Percentiles rank a stretch among this genome's conserved stretches.
Evolutionary conservation across 2,329 filamentous ascomycete genomes (phyloP).

Genomic region (Westerdykella ornata): DNA sequence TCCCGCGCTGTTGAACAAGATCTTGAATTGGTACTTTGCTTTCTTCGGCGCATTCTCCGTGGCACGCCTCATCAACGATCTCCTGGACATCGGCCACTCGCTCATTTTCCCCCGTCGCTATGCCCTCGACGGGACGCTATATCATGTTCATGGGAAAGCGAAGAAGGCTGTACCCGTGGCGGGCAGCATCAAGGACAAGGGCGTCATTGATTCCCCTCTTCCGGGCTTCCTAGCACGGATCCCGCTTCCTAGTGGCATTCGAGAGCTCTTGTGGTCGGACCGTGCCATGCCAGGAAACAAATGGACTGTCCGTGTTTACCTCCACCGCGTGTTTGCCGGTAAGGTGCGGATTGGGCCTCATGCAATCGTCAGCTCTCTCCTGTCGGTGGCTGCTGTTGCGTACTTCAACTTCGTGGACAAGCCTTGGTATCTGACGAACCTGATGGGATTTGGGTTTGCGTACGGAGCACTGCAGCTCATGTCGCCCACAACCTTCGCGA

Average conservation of each 20-base stretch:
- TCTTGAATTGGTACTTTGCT: conserved; percentile 78
- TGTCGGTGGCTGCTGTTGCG: conserved; percentile 50
- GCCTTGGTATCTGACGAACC: conserved; percentile 70
- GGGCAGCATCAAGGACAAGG: conserved; percentile 17
- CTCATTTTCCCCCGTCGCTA: conserved; percentile 71
- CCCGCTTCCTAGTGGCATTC: conserved; percentile 37
- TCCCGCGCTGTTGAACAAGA: conserved; percentile 70
- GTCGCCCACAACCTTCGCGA: conserved; percentile 81
- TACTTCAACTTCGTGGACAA: conserved; percentile 60
- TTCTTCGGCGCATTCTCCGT: conserved; percentile 71
- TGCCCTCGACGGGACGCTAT: conserved; percentile 46
- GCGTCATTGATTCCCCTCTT: conserved; percentile 41
- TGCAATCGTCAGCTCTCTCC: conserved; percentile 50
- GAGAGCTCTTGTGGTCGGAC: conserved; percentile 43
- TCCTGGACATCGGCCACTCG: conserved; percentile 56
- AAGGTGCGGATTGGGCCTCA: conserved; percentile 50
- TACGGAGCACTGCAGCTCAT: conserved; percentile 76
- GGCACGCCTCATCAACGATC: conserved; percentile 65
- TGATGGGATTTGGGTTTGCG: conserved; percentile 80
- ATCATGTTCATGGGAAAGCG: conserved; percentile 39
- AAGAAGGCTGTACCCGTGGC: conserved; percentile 30
- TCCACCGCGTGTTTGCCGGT: conserved; percentile 47
- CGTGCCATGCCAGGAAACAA: conserved; percentile 47
- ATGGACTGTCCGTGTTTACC: conserved; percentile 46
- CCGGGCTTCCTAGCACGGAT: conserved; percentile 46